Evolutionary conservation across 768 basidiomycete genomes (phyloP), one percentile per base, ranked within the genome.

Genomic region (Lactarius quietus): DNA sequence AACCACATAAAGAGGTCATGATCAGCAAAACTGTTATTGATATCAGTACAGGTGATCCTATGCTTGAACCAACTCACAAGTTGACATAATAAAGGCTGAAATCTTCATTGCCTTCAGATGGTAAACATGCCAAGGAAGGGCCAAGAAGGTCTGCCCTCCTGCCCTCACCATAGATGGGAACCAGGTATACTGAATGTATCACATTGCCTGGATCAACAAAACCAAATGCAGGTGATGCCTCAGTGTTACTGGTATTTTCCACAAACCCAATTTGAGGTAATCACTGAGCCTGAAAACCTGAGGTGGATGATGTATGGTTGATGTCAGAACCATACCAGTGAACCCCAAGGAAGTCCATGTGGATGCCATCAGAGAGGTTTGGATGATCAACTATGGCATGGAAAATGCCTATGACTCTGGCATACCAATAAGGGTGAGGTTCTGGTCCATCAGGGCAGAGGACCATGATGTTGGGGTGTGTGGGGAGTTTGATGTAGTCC

Each of bases 161-260:
- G 18, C 4, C 38, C 4, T 39, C 38, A 14, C 36, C 52, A 55
- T 77, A 81, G 0, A 64, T 70, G 1, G 79, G 79, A 14, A 79
- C 77, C 1, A 80, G 59, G 38, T 80, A 77, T 15, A 69, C 69
- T 0, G 61, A 73, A 1, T 72, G 68, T 1, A 80, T 66, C 1
- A 80, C 72, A 0, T 73, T 64, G 0, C 52, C 56, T 0, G 78
- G 78, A 64, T 79, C 74, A 0, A 81, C 23, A 64, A 81, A 80
- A 0, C 76, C 73, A 62, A 79, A n/a, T n/a, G n/a, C n/a, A n/a
- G n/a, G n/a, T n/a, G n/a, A n/a, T n/a, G n/a, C n/a, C n/a, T n/a
- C n/a, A 80, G 43, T 29, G n/a, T 74, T 69, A 12, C 52, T 39
- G 38, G 38, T 39, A 39, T 39, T 17, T 12, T 39, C 6, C 17